Evolutionary conservation across 192 early-diverging fungal species (phyloP), one percentile per base, ranked within the genome.

Genomic region (Endogone sp.): DNA sequence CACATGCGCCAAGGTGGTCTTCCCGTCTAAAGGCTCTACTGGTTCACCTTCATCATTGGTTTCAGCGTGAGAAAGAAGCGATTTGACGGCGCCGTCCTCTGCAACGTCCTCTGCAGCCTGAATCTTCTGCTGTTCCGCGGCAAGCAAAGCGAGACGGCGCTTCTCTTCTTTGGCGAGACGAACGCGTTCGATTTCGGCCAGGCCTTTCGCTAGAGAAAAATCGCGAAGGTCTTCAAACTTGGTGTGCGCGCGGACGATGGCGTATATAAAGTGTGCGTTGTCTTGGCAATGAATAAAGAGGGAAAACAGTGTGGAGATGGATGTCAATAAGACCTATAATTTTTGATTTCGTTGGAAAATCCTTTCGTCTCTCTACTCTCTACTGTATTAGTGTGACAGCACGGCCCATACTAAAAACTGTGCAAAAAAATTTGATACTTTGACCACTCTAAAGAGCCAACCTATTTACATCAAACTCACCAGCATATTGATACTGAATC

Each of bases 241-340:
- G 20, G 82, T 72, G 44, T 90, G 90, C 61, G 89, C 80, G 57
- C 91, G 83, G 25, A 95, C 84, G 68, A 97, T 81, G 26, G 89
- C 87, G 75, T 95, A 95, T 26, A 94, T 83, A 21, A 97, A 63
- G 26, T 89, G 86, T 4, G 89, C 81, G 69, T 97, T 97, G 49
- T 91, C 93, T 76, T 32, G 3, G 20, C 55, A 27, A 22, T 22
- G 25, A 3, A 54, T 60, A 55, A 29, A 3, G 10, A 64, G 58
- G 2, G 65, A 55, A 37, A 65, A n/a, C n/a, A n/a, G n/a, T n/a
- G n/a, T n/a, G n/a, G n/a, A n/a, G n/a, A n/a, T n/a, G n/a, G n/a
- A n/a, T n/a, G n/a, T n/a, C n/a, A n/a, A n/a, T n/a, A n/a, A n/a
- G n/a, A n/a, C n/a, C n/a, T n/a, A n/a, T n/a, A n/a, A n/a, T n/a